Evolutionary conservation across 164 flowering plant species (phyloP).

Genomic region (Macadamia integrifolia): DNA sequence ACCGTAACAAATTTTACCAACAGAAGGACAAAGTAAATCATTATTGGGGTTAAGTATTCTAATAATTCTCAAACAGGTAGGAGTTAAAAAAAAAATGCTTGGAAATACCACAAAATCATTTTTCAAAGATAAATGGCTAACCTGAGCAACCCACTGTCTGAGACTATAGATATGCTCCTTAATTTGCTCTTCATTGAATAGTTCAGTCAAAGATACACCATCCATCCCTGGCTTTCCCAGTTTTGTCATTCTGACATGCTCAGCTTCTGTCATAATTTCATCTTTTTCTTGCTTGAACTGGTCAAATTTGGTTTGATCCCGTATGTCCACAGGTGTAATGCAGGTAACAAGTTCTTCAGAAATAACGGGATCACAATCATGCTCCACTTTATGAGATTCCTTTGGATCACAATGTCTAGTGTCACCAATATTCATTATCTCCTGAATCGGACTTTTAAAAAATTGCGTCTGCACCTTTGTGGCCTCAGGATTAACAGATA

Average conservation of each 20-base stretch:
- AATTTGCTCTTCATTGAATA: constrained; percentile 17
- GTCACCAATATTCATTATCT: not conserved
- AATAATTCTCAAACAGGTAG: too few relatives aligned
- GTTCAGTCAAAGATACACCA: constrained; percentile 18
- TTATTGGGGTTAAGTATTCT: too few relatives aligned
- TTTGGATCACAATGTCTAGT: not conserved
- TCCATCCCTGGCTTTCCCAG: constrained; percentile 6
- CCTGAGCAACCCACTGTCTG: constrained; percentile 19
- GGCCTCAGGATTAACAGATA: not conserved
- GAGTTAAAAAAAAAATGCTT: not conserved
- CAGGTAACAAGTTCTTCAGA: not conserved
- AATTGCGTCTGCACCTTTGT: not conserved
- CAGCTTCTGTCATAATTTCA: not conserved
- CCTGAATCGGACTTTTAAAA: not conserved
- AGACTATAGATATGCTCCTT: constrained; percentile 13
- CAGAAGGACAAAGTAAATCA: too few relatives aligned
- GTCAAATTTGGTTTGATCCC: not conserved
- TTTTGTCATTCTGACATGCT: not conserved
- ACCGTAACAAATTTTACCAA: too few relatives aligned
- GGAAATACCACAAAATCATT: not conserved
- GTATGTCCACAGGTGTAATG: not conserved
- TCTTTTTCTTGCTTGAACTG: constrained; percentile 1
- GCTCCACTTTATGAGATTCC: not conserved
- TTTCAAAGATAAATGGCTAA: not conserved
- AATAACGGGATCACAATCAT: not conserved